Evolutionary conservation across 75 land plant species (phyloP).

Genomic region (Sequoiadendron giganteum): DNA sequence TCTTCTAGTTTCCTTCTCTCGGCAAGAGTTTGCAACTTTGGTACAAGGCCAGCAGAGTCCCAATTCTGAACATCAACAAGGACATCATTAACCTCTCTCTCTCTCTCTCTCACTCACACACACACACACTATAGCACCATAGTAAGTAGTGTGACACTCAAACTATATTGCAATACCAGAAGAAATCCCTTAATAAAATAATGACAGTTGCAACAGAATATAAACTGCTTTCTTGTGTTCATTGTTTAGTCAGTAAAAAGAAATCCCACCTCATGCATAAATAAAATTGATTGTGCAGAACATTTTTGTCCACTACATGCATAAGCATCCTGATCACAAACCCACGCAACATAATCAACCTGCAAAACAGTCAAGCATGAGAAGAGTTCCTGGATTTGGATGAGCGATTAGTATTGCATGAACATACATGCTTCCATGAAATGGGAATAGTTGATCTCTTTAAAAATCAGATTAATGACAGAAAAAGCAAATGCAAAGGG

Average conservation of each 20-base stretch:
- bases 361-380: conserved; percentile 20
- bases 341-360: conserved; percentile 99
- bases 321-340: conserved; percentile 99
- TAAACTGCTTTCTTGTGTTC: not conserved
- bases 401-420: not conserved
- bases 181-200: not conserved
- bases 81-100: not conserved
- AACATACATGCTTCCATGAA: not conserved
- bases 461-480: not conserved
- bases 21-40: conserved; percentile 70
- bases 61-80: conserved; percentile 67
- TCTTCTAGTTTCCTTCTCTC: conserved; percentile 89
- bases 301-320: conserved; percentile 99
- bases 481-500: not conserved
- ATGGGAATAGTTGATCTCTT: not conserved
- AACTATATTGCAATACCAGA: not conserved
- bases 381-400: not conserved
- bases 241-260: not conserved
- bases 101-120: too few species aligned
- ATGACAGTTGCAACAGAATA: not conserved
- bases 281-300: conserved; percentile 94
- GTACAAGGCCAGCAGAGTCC: conserved; percentile 47
- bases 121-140: not conserved
- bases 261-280: conserved; percentile 86
- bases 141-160: not conserved